Base-by-base conservation (phyloP, 768 basidiomycete genomes). In the Coprinellus aureogranulatus region DNA sequence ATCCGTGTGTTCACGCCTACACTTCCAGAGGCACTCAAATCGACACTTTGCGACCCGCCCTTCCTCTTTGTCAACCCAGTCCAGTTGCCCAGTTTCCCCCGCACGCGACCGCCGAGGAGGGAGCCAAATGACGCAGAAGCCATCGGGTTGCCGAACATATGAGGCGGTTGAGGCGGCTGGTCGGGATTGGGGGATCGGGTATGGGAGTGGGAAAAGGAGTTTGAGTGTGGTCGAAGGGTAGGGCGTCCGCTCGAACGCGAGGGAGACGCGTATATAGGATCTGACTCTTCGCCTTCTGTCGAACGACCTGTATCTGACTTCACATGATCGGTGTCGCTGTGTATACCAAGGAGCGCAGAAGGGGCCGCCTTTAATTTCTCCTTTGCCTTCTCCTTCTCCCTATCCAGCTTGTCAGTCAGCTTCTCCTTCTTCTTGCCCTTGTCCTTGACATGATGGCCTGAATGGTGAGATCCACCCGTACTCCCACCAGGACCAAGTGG, bases 311-410 rank as follows among this genome's bases (percentile, higher is more conserved):
- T 50, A 10, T 58, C 57, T 6, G 57, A 58, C 22, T 53, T 58
- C 40, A 14, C 34, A 6, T 26, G 57, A 26, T 58, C 57, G 20
- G 8, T 41, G 22, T 77, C 78, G 41, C 78, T 78, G n/a, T 56
- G 53, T 16, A 53, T 28, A 41, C 2, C 65, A 23, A 63, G 61
- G 46, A 62, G 54, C 2, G 40, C 46, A 37, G 54, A 59, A 5
- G 49, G 49, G 39, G 47, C 55, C 50, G 60, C 46, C 59, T 57
- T 26, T 61, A 60, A 44, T 59, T 11, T 50, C 57, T 28, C 60
- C 62, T 44, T 40, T 22, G 20, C 49, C 54, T 40, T 48, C 14
- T 40, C 58, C 63, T 49, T 62, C 59, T 46, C 48, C 58, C 34
- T 34, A 6, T 34, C 34, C 8, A 34, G 34, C 34, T 14, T 34